phyloP scores from a whole-genome alignment of 2,329 filamentous ascomycete genomes.

The Cladosporium phlei region DNA sequence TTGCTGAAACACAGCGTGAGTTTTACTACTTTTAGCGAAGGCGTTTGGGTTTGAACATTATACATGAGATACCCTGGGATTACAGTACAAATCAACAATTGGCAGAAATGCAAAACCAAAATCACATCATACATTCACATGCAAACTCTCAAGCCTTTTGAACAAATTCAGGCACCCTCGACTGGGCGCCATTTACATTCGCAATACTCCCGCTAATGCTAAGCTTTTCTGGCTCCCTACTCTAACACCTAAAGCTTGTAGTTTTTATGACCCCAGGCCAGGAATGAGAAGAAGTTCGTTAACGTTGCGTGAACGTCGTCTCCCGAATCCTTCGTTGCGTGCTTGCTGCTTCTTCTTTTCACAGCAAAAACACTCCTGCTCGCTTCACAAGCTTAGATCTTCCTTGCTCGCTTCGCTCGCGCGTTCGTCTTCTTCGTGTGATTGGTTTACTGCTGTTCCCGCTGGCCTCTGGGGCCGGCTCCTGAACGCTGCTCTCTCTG shows the following conservation, averaged over 20 bases:
- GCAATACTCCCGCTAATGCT: slow-evolving; percentile 14
- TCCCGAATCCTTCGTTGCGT: slow-evolving; percentile 13
- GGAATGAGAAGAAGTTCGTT: slow-evolving; percentile 9
- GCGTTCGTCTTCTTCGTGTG: slow-evolving; percentile 1
- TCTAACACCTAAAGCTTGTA: slow-evolving; percentile 10
- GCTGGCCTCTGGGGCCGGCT: slow-evolving; percentile 29
- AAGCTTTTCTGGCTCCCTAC: background rate
- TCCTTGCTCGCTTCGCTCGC: background rate
- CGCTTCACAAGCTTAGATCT: background rate
- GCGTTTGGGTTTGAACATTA: slow-evolving; percentile 14
- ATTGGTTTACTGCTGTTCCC: slow-evolving; percentile 27
- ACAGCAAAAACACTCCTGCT: background rate
- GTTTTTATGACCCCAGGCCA: background rate
- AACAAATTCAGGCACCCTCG: slow-evolving; percentile 11
- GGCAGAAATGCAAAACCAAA: background rate
- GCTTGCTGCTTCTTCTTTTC: background rate
- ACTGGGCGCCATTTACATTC: slow-evolving; percentile 15
- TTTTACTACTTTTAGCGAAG: slow-evolving; percentile 17
- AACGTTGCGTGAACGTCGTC: slow-evolving; percentile 9
- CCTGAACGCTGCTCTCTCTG: slow-evolving; percentile 19
- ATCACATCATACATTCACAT: too few relatives aligned
- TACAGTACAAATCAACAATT: background rate
- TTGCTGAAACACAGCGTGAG: too few relatives aligned
- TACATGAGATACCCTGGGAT: slow-evolving; percentile 8
- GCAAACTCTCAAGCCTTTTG: background rate